phyloP scores from a whole-genome alignment of 352 stramenopile genomes.

The Blastocystis sp. region DNA sequence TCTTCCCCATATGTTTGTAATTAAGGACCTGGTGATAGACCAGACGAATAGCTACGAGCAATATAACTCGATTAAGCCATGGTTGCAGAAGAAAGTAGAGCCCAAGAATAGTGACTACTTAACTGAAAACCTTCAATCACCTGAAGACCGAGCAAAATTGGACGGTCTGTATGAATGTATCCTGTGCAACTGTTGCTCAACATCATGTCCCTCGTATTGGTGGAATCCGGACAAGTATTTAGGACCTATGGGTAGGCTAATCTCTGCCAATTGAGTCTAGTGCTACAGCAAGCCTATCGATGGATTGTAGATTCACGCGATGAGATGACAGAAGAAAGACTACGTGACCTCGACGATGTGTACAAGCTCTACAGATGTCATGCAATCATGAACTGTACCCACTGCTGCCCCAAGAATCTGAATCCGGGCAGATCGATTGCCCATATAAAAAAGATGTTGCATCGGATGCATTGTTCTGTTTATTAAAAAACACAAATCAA shows the following conservation, averaged over 20 bases:
- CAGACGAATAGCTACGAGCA: conserved; percentile 90
- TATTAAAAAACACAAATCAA: conserved; percentile 3
- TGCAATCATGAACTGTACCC: conserved; percentile 82
- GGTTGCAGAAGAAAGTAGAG: conserved; percentile 82
- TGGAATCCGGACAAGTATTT: conserved; percentile 93
- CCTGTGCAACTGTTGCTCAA: conserved; percentile 96
- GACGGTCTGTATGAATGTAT: conserved; percentile 99
- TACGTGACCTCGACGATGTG: conserved; percentile 86
- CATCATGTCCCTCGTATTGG: conserved; percentile 97
- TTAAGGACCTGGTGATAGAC: conserved; percentile 92
- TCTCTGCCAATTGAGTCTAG: conserved; percentile 62
- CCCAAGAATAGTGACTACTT: conserved; percentile 1
- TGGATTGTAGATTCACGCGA: conserved; percentile 99
- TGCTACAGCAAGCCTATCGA: conserved; percentile 87
- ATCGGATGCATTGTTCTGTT: neutral
- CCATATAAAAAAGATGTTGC: conserved; percentile 83
- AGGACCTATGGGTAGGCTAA: conserved; percentile 73
- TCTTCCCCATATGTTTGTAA: conserved; percentile 97
- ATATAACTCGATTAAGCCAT: conserved; percentile 95
- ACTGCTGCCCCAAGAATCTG: conserved; percentile 97
- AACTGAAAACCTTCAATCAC: conserved; percentile 74
- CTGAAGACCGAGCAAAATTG: conserved; percentile 95
- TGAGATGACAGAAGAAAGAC: conserved; percentile 87
- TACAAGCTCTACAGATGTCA: conserved; percentile 60
- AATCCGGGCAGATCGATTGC: conserved; percentile 96